These are phyloP conservation scores for Saraca asoca DNA, from an alignment of 331 rosid species.

Conservation along the genomic window DNA sequence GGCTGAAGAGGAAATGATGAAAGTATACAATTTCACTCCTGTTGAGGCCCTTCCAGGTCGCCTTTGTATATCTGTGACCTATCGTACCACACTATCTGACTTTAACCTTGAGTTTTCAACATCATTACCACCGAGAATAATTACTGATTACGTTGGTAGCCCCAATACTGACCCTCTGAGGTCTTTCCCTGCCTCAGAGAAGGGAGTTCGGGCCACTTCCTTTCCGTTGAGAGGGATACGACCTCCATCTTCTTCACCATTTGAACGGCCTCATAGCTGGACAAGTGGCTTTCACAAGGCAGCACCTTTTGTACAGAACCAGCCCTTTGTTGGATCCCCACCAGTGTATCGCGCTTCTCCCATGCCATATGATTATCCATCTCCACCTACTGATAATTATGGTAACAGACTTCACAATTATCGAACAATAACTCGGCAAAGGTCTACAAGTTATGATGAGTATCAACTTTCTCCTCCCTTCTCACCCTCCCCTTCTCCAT, in stretches of 20 bases:
- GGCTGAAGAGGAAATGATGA: slow-evolving; percentile 61
- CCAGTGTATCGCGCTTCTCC: slow-evolving; percentile 57
- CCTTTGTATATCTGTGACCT: slow-evolving; percentile 65
- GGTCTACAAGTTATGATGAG: slow-evolving; percentile 58
- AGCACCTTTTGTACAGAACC: slow-evolving; percentile 50
- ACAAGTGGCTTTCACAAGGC: slow-evolving; percentile 66
- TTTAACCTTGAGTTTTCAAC: slow-evolving; percentile 67
- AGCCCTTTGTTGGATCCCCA: slow-evolving; percentile 59
- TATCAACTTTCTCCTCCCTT: slow-evolving; percentile 89
- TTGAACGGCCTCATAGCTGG: slow-evolving; percentile 76
- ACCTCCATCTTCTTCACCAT: slow-evolving; percentile 50
- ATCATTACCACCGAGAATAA: slow-evolving; percentile 63
- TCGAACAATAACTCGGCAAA: slow-evolving; percentile 43
- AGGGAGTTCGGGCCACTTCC: slow-evolving; percentile 62
- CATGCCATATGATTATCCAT: slow-evolving; percentile 52
- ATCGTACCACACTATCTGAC: slow-evolving; percentile 57
- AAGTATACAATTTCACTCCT: slow-evolving; percentile 61
- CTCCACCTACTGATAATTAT: slow-evolving; percentile 57
- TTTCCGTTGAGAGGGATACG: slow-evolving; percentile 51
- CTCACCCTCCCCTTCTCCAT: slow-evolving; percentile 60
- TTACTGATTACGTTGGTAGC: slow-evolving; percentile 84
- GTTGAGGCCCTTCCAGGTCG: slow-evolving; percentile 75
- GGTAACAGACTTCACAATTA: slow-evolving; percentile 46
- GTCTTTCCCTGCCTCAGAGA: slow-evolving; percentile 56
- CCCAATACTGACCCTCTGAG: slow-evolving; percentile 75